A percentile compares a stretch with the other conserved stretches of the same genome.
Conservation (phyloP, 1,284 basidiomycete genomes). For the Puccinia coronata region DNA sequence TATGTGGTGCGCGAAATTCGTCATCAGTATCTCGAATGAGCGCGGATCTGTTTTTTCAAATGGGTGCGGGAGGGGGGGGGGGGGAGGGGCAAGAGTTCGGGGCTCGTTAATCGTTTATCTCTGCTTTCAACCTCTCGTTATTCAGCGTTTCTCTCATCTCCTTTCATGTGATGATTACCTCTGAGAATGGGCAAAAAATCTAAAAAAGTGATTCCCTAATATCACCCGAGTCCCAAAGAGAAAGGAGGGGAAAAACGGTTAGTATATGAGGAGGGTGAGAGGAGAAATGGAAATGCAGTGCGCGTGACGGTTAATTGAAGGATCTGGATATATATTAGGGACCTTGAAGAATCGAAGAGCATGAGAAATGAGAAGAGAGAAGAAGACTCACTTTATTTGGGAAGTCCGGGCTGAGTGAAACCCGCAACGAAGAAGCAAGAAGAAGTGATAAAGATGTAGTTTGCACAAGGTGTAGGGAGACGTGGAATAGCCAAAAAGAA, state of each 20-base stretch:
- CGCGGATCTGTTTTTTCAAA: conserved; percentile 56
- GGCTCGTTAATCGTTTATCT: too few relatives aligned
- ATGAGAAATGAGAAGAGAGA: too few relatives aligned
- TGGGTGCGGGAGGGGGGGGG: too few relatives aligned
- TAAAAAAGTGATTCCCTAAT: conserved; percentile 46
- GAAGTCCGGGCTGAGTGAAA: conserved; percentile 45
- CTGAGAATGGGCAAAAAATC: conserved; percentile 46
- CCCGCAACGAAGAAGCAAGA: background rate
- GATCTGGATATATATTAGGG: too few relatives aligned
- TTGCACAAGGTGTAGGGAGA: background rate
- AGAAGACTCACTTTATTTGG: conserved; percentile 38
- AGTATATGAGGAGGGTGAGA: background rate
- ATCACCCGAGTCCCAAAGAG: too few relatives aligned
- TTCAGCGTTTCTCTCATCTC: background rate
- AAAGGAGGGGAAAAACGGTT: too few relatives aligned
- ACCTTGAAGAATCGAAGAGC: too few relatives aligned
- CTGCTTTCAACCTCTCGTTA: background rate
- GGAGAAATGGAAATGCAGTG: background rate
- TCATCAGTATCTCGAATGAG: conserved; percentile 70
- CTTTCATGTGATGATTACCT: background rate
- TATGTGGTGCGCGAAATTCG: conserved; percentile 83
- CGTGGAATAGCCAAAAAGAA: background rate
- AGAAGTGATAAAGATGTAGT: too few relatives aligned
- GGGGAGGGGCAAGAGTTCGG: too few relatives aligned
- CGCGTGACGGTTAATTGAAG: too few relatives aligned